phyloP scores from a whole-genome alignment of 306 rosid species.

The Rosa rugosa region DNA sequence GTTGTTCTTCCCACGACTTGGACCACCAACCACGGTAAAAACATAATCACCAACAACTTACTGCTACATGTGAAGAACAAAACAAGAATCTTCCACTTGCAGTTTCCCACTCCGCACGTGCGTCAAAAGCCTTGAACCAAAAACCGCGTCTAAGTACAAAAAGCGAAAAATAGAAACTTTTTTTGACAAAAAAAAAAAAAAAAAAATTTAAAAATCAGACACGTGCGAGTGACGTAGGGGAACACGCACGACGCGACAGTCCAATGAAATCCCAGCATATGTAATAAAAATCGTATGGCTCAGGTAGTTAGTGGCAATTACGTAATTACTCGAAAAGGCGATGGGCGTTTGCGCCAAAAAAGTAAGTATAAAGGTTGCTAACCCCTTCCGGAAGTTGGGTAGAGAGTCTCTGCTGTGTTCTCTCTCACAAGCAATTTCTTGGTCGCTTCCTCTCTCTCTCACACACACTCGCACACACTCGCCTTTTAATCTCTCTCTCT shows the following conservation, averaged over 20 bases:
- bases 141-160: no score
- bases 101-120: no score
- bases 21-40: no score
- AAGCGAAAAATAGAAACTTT: neutral
- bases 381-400: slow-evolving; percentile 24
- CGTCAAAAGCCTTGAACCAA: no score
- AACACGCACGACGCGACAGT: neutral
- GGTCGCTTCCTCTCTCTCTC: slow-evolving; percentile 19
- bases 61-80: no score
- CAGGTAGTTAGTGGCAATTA: slow-evolving; percentile 14
- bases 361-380: neutral
- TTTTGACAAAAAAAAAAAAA: neutral
- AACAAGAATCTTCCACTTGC: no score
- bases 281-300: slow-evolving; percentile 3
- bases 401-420: slow-evolving; percentile 14
- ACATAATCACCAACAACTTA: no score
- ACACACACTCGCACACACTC: neutral
- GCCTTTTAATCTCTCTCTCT: neutral
- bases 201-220: neutral
- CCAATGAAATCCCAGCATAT: slow-evolving; percentile 11
- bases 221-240: neutral
- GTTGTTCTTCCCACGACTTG: no score
- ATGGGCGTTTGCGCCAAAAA: neutral
- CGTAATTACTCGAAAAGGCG: neutral
- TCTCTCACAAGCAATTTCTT: slow-evolving; percentile 17